Percentiles rank a stretch among this genome's conserved stretches.
These are phyloP conservation scores for Coprinellus micaceus DNA, from an alignment of 768 basidiomycete species.

Conservation along the genomic window DNA sequence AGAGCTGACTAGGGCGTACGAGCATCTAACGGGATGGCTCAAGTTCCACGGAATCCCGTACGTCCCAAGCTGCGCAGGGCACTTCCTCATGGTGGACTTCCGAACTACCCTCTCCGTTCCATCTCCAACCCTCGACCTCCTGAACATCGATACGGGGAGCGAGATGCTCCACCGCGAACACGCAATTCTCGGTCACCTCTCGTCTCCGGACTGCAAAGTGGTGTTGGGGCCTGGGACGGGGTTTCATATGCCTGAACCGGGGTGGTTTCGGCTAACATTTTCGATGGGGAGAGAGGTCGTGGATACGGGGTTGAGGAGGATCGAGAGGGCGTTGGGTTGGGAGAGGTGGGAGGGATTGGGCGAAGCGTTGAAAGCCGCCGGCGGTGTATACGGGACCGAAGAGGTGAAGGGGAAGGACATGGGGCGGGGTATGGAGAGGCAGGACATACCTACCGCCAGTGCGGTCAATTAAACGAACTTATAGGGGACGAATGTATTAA, in stretches of 20 bases:
- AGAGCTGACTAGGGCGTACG: slow-evolving; percentile 18
- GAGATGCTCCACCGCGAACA: background rate
- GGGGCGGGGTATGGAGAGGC: no score
- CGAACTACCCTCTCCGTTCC: slow-evolving; percentile 8
- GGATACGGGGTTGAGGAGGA: background rate
- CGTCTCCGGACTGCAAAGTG: background rate
- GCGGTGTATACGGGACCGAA: no score
- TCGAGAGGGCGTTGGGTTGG: background rate
- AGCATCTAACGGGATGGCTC: slow-evolving; percentile 22
- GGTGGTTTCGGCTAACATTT: slow-evolving; percentile 2
- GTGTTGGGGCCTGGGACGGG: background rate
- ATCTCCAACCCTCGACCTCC: background rate
- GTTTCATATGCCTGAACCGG: slow-evolving; percentile 5
- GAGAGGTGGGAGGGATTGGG: no score
- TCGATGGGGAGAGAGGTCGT: background rate
- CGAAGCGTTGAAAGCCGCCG: no score
- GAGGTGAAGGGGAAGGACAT: no score
- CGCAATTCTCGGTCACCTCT: background rate
- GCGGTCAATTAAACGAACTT: no score
- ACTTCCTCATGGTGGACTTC: slow-evolving; percentile 19
- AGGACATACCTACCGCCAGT: no score
- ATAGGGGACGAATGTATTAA: no score
- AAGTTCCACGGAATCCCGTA: slow-evolving; percentile 19
- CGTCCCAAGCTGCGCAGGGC: slow-evolving; percentile 14
- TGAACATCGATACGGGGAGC: background rate